phyloP scores from a whole-genome alignment of 768 basidiomycete genomes.

The Phallus indusiatus region DNA sequence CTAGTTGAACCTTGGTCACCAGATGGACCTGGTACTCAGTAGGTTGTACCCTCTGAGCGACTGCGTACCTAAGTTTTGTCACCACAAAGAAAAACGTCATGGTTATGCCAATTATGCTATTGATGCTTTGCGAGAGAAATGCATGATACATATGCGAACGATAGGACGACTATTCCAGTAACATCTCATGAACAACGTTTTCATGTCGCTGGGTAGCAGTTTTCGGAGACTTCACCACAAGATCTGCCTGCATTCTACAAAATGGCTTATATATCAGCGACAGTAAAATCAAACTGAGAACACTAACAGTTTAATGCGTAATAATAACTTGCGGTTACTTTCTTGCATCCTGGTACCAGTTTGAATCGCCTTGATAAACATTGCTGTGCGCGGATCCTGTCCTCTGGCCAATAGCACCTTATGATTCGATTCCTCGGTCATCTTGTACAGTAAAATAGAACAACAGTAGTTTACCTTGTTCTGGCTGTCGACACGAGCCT shows the following conservation, averaged over 20 bases:
- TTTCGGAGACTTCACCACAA: conserved; percentile 61
- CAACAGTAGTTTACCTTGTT: conserved; percentile 52
- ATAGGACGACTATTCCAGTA: background rate
- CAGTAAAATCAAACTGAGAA: background rate
- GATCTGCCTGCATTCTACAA: conserved; percentile 69
- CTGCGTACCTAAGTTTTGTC: too few relatives aligned
- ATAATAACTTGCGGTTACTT: conserved; percentile 66
- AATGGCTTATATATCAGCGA: background rate
- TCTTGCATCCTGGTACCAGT: conserved; percentile 62
- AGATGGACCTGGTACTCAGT: too few relatives aligned
- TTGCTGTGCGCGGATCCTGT: conserved; percentile 65
- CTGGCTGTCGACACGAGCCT: conserved; percentile 80
- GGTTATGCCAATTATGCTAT: background rate
- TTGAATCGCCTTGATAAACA: conserved; percentile 70
- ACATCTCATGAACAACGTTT: conserved; percentile 7
- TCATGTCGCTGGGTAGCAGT: background rate
- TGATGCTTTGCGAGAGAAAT: background rate
- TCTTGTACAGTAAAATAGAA: background rate
- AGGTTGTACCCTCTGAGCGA: too few relatives aligned
- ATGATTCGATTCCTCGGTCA: background rate
- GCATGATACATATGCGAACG: background rate
- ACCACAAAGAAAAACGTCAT: too few relatives aligned
- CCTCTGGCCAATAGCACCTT: conserved; percentile 79
- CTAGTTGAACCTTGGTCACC: too few relatives aligned
- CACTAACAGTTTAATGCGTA: conserved; percentile 75